Percentiles rank a stretch among this genome's conserved stretches.
Evolutionary conservation across 2,329 filamentous ascomycete genomes (phyloP).

Genomic region (Aureobasidium sp.): DNA sequence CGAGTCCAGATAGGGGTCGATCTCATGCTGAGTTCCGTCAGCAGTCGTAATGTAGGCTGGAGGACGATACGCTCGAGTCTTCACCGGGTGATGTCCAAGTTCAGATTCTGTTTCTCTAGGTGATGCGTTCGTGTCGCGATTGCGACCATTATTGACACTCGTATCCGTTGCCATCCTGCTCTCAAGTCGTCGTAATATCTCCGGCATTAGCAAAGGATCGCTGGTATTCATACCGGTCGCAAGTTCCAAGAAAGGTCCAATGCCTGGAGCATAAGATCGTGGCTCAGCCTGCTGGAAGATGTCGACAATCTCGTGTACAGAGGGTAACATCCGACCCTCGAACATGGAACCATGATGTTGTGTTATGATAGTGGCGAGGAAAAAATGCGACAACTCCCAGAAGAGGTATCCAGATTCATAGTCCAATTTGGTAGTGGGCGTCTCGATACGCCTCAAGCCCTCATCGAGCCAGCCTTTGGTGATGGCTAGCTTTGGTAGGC

Average conservation of each 20-base stretch:
- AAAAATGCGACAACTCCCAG: neutral
- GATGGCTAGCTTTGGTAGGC: neutral
- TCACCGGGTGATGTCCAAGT: neutral
- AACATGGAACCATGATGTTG: neutral
- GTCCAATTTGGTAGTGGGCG: no score
- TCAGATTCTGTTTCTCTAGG: no score
- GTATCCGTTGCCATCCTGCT: neutral
- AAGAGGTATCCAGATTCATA: neutral
- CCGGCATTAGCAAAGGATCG: neutral
- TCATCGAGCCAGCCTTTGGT: constrained; percentile 4
- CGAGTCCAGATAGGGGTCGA: no score
- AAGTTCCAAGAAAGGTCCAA: neutral
- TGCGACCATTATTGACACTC: neutral
- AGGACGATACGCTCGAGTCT: neutral
- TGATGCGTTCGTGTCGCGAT: neutral
- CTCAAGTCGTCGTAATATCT: neutral
- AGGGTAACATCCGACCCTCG: neutral
- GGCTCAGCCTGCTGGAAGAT: neutral
- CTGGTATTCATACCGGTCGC: neutral
- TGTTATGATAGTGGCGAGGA: neutral
- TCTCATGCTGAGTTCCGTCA: no score
- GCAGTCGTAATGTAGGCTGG: no score
- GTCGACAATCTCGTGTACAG: neutral
- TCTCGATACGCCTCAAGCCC: neutral
- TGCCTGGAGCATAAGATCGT: neutral